Base-by-base conservation (phyloP, 441 rosid species). In the Mallotus japonicus region DNA sequence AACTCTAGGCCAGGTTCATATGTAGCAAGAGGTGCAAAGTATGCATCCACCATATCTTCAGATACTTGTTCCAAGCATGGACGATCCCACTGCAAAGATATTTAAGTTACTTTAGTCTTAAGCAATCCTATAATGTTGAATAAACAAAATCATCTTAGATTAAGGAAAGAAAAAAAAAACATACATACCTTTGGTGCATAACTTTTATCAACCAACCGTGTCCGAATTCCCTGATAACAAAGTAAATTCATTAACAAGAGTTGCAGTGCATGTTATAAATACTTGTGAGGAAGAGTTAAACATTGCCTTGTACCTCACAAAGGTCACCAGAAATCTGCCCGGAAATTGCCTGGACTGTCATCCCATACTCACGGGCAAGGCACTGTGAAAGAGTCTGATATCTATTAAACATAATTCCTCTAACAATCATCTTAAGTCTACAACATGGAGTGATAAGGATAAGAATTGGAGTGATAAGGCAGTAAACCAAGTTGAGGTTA, bases 31-130 rank as follows among this genome's bases (percentile, higher is more conserved):
- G 62, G 73, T 46, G 55, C 73, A 58, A 70, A 70, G 19, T 70
- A 57, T 44, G 73, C 73, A 2, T 58, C 55, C 56, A 58, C 73
- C 73, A 70, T 57, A 20, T 70, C 73, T 58, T 58, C 65, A 0
- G 73, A 20, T 5, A 58, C 73, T 58, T 70, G 65, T 6, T 70
- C 73, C 65, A 70, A 70, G 14, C 73, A 42, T 5, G 65, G 73
- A 20, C 65, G 73, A 70, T 70, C 54, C 73, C 73, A 58, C 73
- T 70, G 44, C 64, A 44, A 5, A 46, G 28, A 24, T 24, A 24
- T 24, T 24, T 24, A 24, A 24, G 28, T 24, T 24, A 24, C 28
- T 24, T 24, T 24, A 24, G 2, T 24, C 28, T 24, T 24, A 24
- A 24, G 28, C 28, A 24, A 24, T 24, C 28, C 28, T 24, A 24